A percentile compares a stretch with the other conserved stretches of the same genome.
These are phyloP conservation scores for Leccinum longicurvipes DNA, from an alignment of 768 basidiomycete species.

Conservation along the genomic window DNA sequence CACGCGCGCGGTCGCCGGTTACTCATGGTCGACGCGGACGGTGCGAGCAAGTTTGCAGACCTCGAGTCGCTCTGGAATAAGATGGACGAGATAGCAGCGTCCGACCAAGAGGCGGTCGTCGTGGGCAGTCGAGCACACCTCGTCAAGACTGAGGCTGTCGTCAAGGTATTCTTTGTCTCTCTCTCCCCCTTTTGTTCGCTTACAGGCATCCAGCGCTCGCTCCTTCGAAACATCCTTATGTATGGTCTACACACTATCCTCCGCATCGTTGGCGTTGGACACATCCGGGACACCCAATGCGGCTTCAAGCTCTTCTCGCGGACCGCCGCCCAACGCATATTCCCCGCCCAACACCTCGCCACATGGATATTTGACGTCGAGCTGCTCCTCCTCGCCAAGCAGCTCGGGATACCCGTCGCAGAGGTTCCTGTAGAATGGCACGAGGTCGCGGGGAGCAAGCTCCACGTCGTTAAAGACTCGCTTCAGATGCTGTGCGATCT, in stretches of 20 bases:
- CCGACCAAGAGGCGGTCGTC: constrained; percentile 48
- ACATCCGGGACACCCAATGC: constrained; percentile 93
- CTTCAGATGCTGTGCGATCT: constrained; percentile 89
- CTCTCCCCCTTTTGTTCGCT: neutral
- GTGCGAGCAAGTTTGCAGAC: constrained; percentile 85
- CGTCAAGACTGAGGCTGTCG: constrained; percentile 88
- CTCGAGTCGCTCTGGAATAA: constrained; percentile 72
- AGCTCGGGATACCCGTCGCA: constrained; percentile 69
- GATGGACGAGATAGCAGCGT: constrained; percentile 56
- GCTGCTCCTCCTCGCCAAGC: constrained; percentile 79
- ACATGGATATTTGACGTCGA: constrained; percentile 99
- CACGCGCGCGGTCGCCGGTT: constrained; percentile 73
- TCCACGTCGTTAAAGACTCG: constrained; percentile 80
- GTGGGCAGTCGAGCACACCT: constrained; percentile 93
- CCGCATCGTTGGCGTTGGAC: constrained; percentile 82
- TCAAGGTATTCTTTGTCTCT: constrained; percentile 54
- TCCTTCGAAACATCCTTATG: constrained; percentile 90
- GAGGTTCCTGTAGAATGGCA: constrained; percentile 94
- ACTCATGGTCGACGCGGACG: constrained; percentile 94
- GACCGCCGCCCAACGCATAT: constrained; percentile 73
- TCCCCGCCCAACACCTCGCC: constrained; percentile 81
- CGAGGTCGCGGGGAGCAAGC: constrained; percentile 90
- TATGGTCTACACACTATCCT: constrained; percentile 89
- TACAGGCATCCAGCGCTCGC: constrained; percentile 59
- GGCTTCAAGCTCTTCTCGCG: constrained; percentile 97